phyloP scores from a whole-genome alignment of 2,329 filamentous ascomycete genomes.

The Penicillium sp. region DNA sequence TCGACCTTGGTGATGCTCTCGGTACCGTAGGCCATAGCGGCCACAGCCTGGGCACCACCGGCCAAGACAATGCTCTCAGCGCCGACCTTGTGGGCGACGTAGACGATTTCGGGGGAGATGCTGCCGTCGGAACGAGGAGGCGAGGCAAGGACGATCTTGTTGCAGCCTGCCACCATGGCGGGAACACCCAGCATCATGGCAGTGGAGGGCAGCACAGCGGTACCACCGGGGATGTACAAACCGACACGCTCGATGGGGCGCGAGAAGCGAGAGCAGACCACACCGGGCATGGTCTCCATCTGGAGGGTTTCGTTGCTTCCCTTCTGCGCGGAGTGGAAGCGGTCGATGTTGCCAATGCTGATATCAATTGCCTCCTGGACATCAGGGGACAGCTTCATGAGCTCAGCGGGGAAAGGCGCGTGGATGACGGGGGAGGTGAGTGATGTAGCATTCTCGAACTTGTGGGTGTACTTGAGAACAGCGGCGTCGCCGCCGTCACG shows the following conservation, averaged over 20 bases:
- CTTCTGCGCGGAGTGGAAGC: slow-evolving; percentile 89
- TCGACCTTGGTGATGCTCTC: slow-evolving; percentile 94
- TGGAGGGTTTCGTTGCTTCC: slow-evolving; percentile 72
- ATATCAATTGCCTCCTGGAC: slow-evolving; percentile 90
- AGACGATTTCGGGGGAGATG: slow-evolving; percentile 94
- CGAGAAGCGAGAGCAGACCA: slow-evolving; percentile 89
- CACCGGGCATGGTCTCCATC: slow-evolving; percentile 97
- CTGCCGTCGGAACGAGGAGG: slow-evolving; percentile 86
- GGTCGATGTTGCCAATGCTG: slow-evolving; percentile 90
- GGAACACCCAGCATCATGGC: slow-evolving; percentile 98
- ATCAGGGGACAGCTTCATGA: slow-evolving; percentile 83
- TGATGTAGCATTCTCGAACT: slow-evolving; percentile 94
- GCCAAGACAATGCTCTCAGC: slow-evolving; percentile 95
- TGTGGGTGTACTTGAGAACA: slow-evolving; percentile 90
- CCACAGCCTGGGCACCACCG: slow-evolving; percentile 91
- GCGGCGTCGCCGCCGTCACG: slow-evolving; percentile 81
- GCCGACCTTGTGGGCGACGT: slow-evolving; percentile 93
- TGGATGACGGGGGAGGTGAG: slow-evolving; percentile 84
- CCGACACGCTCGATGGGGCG: slow-evolving; percentile 95
- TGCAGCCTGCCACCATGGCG: slow-evolving; percentile 94
- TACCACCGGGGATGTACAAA: slow-evolving; percentile 92
- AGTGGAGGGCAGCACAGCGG: slow-evolving; percentile 93
- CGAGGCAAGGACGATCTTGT: slow-evolving; percentile 90
- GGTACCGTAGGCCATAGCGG: slow-evolving; percentile 95
- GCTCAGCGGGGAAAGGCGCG: slow-evolving; percentile 78